Evolutionary conservation across 176 grass and related monocot species (phyloP), one percentile per base, ranked within the genome.

Genomic region (Miscanthus lutarioriparius): DNA sequence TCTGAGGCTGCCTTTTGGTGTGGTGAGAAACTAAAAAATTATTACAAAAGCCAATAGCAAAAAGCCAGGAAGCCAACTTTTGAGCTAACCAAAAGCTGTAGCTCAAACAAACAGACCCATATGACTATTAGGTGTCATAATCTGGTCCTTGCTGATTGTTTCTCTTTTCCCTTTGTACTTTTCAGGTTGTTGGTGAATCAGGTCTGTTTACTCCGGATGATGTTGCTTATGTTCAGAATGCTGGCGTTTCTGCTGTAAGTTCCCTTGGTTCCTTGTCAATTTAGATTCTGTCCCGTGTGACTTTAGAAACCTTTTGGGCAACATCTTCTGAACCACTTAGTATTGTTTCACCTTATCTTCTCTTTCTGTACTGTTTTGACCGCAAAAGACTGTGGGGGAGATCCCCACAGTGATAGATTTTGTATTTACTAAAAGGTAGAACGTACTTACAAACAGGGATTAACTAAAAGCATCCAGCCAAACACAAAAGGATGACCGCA

Each of bases 131-230:
- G 41, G 8, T 3, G 65, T 39, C 33, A 19, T 59, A 66, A 41
- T 59, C 0, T 44, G 20, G 56, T 17, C 17, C 33, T 0, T 77
- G 69, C 19, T 49, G 12, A 68, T 62, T 15, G 13, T 37, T 32
- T 51, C 6, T 8, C 20, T 35, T 32, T 28, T 65, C 63, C 23
- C 7, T 78, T 54, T 68, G 67, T 72, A 16, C 15, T 87, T 79
- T 64, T 83, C 84, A 97, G 95, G 91, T 97, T 72, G 95, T 93
- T 27, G 92, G 95, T 13, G 95, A 97, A 80, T 97, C 95, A 9
- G 95, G 92, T 9, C 59, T 98, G 19, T 98, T 97, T 80, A 86
- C 38, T 59, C 95, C 92, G 10, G 85, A 82, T 64, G 92, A 98
- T 63, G 84, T 95, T 83, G 91, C 92, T 64, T 95, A 93, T 78